phyloP scores from a whole-genome alignment of 495 filamentous ascomycete species.

The Aspergillus asperescens region DNA sequence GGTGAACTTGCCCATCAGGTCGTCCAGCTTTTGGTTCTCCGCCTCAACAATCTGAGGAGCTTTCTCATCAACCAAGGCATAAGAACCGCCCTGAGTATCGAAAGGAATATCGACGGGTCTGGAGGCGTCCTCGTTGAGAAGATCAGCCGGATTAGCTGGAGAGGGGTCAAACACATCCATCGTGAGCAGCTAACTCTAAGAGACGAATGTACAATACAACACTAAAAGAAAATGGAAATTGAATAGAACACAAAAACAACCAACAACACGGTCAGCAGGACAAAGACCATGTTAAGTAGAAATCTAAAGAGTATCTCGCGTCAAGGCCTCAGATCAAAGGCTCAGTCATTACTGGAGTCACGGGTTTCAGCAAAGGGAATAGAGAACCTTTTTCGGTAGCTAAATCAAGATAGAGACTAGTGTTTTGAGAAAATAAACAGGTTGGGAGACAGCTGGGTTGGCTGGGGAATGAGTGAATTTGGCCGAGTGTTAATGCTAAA shows the following conservation, averaged over 20 bases:
- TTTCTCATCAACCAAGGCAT: constrained; percentile 13
- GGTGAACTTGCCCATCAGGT: constrained; percentile 16
- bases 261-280: too few relatives aligned
- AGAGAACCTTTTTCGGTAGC: not conserved
- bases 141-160: not conserved
- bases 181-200: not conserved
- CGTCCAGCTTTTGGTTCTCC: constrained; percentile 10
- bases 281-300: not conserved
- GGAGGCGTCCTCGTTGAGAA: not conserved
- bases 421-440: too few relatives aligned
- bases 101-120: constrained; percentile 12
- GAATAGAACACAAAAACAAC: not conserved
- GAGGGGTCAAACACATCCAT: constrained; percentile 3
- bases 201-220: not conserved
- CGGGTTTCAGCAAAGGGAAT: not conserved
- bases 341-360: not conserved
- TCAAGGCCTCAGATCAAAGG: not conserved
- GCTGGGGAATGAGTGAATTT: not conserved
- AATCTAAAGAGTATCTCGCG: not conserved
- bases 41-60: constrained; percentile 11
- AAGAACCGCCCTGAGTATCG: not conserved
- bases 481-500: too few relatives aligned
- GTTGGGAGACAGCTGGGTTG: not conserved
- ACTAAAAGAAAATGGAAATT: not conserved
- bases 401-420: too few relatives aligned